Conservation (phyloP, 176 grass and related monocot species). For the Leersia perrieri region DNA sequence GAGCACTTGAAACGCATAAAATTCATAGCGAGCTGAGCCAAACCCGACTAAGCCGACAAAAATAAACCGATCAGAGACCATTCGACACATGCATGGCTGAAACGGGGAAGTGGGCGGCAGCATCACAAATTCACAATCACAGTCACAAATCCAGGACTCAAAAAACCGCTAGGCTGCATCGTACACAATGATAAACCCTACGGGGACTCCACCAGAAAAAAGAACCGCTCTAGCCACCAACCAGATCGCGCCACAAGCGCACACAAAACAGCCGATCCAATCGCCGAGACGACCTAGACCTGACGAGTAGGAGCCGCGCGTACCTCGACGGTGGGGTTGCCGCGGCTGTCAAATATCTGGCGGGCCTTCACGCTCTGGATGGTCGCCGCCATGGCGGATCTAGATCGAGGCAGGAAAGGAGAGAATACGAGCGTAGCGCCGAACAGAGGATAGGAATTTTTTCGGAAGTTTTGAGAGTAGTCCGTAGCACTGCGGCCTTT, state of each 20-base stretch:
- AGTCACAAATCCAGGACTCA: neutral
- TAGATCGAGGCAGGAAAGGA: neutral
- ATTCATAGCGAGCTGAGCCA: neutral
- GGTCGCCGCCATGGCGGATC: slow-evolving; percentile 30
- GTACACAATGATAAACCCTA: neutral
- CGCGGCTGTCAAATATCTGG: slow-evolving; percentile 58
- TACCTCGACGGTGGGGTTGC: slow-evolving; percentile 55
- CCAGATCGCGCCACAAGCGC: neutral
- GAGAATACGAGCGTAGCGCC: neutral
- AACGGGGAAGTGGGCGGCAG: neutral
- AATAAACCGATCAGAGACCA: neutral
- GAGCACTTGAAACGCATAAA: neutral
- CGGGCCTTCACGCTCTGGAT: slow-evolving; percentile 53
- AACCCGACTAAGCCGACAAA: neutral
- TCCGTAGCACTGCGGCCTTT: neutral
- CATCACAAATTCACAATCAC: neutral
- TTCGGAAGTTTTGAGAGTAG: slow-evolving; percentile 12
- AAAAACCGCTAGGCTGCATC: neutral
- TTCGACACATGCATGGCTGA: neutral
- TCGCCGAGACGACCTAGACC: neutral
- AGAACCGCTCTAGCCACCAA: neutral
- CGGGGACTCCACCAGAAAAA: neutral
- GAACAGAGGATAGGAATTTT: neutral
- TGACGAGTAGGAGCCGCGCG: neutral
- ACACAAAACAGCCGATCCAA: neutral